Percentiles rank a stretch among this genome's conserved stretches.
phyloP scores from a whole-genome alignment of 805 yeast species.

The Saturnispora ahearnii region DNA sequence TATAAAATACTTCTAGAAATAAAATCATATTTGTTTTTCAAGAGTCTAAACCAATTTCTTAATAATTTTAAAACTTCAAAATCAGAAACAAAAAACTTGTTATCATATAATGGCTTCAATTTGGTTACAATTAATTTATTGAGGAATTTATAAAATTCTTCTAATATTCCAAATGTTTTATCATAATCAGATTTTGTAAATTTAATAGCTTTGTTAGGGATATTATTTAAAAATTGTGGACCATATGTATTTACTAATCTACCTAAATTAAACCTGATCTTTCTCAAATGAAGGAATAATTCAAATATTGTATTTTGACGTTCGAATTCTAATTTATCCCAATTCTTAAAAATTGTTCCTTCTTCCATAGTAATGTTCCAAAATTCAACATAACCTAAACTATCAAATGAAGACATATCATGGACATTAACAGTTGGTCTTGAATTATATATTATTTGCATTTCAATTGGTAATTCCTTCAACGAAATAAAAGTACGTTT shows the following conservation, averaged over 20 bases:
- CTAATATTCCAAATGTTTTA: constrained; percentile 23
- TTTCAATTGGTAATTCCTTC: constrained; percentile 16
- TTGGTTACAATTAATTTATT: constrained; percentile 20
- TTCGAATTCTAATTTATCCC: constrained; percentile 23
- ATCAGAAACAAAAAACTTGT: constrained; percentile 24
- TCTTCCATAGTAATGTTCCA: constrained; percentile 25
- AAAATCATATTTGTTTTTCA: constrained; percentile 20
- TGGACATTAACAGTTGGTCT: constrained; percentile 20
- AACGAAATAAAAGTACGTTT: not conserved
- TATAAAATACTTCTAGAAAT: constrained; percentile 25
- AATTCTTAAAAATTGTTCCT: constrained; percentile 13
- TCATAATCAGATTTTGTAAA: constrained; percentile 19
- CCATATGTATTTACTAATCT: constrained; percentile 25
- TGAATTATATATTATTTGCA: constrained; percentile 21
- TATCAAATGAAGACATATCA: constrained; percentile 18
- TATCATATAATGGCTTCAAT: constrained; percentile 24
- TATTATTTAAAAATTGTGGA: constrained; percentile 15
- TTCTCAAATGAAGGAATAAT: constrained; percentile 19
- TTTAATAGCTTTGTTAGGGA: not conserved
- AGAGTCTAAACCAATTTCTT: constrained; percentile 21
- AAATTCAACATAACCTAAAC: constrained; percentile 21
- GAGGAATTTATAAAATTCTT: constrained; percentile 19
- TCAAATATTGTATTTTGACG: constrained; percentile 27
- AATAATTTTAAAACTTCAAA: constrained; percentile 18
- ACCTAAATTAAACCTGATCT: constrained; percentile 21